These are phyloP conservation scores for Penicillium nucicola DNA, from an alignment of 495 filamentous ascomycete genomes.

Conservation along the genomic window DNA sequence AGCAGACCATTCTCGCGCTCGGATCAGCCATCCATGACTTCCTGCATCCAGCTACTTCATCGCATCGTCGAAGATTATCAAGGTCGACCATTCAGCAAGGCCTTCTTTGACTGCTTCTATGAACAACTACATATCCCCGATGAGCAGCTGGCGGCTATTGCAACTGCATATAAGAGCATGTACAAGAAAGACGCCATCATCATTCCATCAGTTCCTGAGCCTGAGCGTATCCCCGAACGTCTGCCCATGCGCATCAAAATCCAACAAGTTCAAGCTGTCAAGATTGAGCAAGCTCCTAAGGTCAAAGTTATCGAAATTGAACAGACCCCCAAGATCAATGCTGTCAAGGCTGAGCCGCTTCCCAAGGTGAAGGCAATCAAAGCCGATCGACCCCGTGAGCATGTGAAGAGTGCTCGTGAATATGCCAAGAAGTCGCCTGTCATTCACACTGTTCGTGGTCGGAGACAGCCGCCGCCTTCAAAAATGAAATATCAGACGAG, in stretches of 20 bases:
- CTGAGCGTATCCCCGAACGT: not conserved
- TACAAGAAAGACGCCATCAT: slow-evolving; percentile 50
- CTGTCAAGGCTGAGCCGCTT: not conserved
- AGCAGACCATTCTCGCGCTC: slow-evolving; percentile 23
- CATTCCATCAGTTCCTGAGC: slow-evolving; percentile 23
- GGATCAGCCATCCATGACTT: slow-evolving; percentile 41
- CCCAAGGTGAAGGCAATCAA: not conserved
- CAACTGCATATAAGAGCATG: slow-evolving; percentile 53
- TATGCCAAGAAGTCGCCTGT: not conserved
- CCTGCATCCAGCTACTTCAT: slow-evolving; percentile 55
- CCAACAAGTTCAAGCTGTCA: not conserved
- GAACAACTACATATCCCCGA: slow-evolving; percentile 57
- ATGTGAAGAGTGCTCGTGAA: not conserved
- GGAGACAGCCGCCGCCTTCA: not conserved
- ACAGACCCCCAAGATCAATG: not conserved
- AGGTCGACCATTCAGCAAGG: slow-evolving; percentile 54
- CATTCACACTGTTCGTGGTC: slow-evolving; percentile 1
- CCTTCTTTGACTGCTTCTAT: slow-evolving; percentile 59
- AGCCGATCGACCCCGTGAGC: not conserved
- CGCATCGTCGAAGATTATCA: slow-evolving; percentile 59
- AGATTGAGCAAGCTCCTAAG: not conserved
- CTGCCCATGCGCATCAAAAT: not conserved
- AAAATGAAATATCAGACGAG: slow-evolving; percentile 13
- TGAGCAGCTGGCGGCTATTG: slow-evolving; percentile 52
- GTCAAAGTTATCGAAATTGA: not conserved